Base-by-base conservation (phyloP, 495 filamentous ascomycete species). In the Daldinia grandis region DNA sequence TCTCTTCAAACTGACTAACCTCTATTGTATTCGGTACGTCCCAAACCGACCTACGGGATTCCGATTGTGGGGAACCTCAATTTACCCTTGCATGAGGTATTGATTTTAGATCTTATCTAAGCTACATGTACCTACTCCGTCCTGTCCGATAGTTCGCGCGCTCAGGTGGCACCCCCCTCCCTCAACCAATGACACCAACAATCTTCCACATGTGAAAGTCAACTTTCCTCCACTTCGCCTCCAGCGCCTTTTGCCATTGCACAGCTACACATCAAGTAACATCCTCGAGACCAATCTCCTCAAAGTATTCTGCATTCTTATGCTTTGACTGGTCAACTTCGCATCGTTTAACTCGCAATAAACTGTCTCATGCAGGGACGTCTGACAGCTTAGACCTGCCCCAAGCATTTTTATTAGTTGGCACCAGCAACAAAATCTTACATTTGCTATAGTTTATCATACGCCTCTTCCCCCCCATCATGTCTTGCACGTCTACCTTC, bases 401-500 rank as follows among this genome's bases (percentile, higher is more conserved):
- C 57, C 57, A 62, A 69, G 64, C 30, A 27, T 38, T 55, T 50
- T 68, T 65, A 64, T 68, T 62, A 60, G 64, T 49, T 68, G 69
- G 64, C 69, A 64, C 59, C 64, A 62, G 60, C 63, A 42, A 67
- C 49, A 50, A 64, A 31, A 55, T 21, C 27, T 38, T 40, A 28
- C 35, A 44, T 35, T 55, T 47, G 42, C 21, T 67, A 50, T 42
- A 42, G 37, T 30, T 27, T 25, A 62, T 8, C 57, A 25, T 58
- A 49, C 33, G 9, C 50, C 31, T 19, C 27, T 27, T 49, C 31
- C 57, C 31, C 57, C 40, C 66, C 71, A 65, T 62, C 68, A 77
- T 77, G 76, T 70, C 74, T 59, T 76, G 71, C 59, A 56, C 79
- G 21, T 75, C 79, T 31, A 76, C 79, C 4, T 82, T 81, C 42